phyloP scores from a whole-genome alignment of 768 basidiomycete species.

The Lanmaoa pseudosensibilis region DNA sequence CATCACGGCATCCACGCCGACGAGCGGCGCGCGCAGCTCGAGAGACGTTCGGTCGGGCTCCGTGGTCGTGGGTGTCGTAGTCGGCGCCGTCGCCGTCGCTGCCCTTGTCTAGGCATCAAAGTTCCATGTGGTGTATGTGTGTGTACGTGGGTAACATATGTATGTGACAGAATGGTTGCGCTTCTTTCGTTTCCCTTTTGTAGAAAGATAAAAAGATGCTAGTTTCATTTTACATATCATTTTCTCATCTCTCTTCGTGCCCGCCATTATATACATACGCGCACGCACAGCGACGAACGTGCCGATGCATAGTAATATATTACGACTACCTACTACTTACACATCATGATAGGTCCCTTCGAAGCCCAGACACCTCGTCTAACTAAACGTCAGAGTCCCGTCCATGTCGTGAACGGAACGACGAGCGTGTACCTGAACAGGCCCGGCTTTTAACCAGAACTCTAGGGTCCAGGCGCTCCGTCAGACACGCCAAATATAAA shows the following conservation, averaged over 20 bases:
- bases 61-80: neutral
- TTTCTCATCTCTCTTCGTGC: neutral
- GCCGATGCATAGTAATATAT: neutral
- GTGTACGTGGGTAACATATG: too few species aligned
- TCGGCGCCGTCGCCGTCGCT: conserved; percentile 3
- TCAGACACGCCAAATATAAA: too few species aligned
- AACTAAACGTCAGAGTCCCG: too few species aligned
- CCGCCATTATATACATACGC: neutral
- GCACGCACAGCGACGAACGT: neutral
- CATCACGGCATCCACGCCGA: neutral
- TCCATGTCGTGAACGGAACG: too few species aligned
- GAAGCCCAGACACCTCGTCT: too few species aligned
- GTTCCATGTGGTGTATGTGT: too few species aligned
- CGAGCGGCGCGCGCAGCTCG: conserved; percentile 5
- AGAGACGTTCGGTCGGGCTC: neutral
- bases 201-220: neutral
- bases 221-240: neutral
- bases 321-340: conserved; percentile 1
- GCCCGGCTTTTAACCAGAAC: too few species aligned
- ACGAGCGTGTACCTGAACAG: too few species aligned
- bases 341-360: too few species aligned
- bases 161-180: too few species aligned
- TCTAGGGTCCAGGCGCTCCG: too few species aligned
- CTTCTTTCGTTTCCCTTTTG: too few species aligned
- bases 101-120: neutral